Conservation (phyloP, 306 rosid species). For the Glycine tomentella region DNA sequence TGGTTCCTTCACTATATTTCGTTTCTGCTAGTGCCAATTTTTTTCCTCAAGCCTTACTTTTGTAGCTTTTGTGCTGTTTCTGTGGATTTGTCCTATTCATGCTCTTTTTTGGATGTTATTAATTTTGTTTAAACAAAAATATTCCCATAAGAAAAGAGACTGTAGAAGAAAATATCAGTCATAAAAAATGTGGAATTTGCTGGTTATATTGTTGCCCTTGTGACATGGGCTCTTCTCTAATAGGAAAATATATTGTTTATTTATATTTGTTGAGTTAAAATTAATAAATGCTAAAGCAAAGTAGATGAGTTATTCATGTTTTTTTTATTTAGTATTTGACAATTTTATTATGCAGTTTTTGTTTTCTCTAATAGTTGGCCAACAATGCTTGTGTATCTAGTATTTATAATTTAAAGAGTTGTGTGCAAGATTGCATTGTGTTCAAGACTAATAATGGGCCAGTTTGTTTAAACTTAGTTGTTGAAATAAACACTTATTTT, state of each 20-base stretch:
- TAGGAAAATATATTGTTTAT: no score
- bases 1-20: not conserved
- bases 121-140: not conserved
- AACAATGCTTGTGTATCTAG: not conserved
- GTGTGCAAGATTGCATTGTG: not conserved
- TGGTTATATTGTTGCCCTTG: not conserved
- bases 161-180: not conserved
- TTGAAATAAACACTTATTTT: not conserved
- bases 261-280: no score
- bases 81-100: no score
- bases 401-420: not conserved
- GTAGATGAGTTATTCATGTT: not conserved
- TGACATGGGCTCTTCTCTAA: not conserved
- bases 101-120: not conserved
- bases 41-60: not conserved
- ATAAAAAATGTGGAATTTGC: not conserved
- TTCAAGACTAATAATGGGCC: not conserved
- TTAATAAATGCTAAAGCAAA: no score
- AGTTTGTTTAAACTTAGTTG: no score
- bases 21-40: not conserved
- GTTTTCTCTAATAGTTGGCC: not conserved
- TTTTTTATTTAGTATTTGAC: not conserved
- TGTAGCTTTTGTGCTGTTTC: not conserved
- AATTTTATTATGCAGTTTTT: constrained; percentile 13
- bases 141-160: not conserved